These are phyloP conservation scores for Acacia pycnantha DNA, from an alignment of 331 rosid genomes.

Conservation along the genomic window DNA sequence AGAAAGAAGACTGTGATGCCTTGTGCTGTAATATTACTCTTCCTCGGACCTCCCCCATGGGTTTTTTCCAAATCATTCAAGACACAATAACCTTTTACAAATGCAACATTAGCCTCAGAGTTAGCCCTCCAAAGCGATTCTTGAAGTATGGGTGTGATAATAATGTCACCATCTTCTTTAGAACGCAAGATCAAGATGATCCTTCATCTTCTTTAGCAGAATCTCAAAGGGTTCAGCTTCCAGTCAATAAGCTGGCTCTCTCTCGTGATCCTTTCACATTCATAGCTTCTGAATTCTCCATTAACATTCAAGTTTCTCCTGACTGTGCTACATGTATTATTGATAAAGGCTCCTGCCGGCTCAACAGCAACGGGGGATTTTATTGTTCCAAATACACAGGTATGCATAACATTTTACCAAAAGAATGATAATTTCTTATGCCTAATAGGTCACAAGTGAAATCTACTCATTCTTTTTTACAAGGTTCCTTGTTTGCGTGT, in stretches of 20 bases:
- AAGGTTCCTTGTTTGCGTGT: not conserved
- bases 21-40: not conserved
- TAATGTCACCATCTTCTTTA: not conserved
- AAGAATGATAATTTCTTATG: no score
- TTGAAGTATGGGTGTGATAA: not conserved
- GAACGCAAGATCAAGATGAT: not conserved
- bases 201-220: not conserved
- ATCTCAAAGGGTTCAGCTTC: conserved; percentile 34
- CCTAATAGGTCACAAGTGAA: no score
- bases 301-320: no score
- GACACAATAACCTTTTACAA: not conserved
- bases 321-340: no score
- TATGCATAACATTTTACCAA: no score
- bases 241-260: not conserved
- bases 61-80: not conserved
- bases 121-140: not conserved
- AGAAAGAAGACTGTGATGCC: not conserved
- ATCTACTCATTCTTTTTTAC: no score
- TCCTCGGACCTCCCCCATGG: conserved; percentile 26
- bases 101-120: not conserved
- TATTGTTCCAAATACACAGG: no score
- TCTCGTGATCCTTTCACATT: no score
- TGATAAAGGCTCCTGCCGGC: no score
- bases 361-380: no score
- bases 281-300: no score